phyloP scores from a whole-genome alignment of 1,284 basidiomycete genomes.

The Fomitopsis betulina region DNA sequence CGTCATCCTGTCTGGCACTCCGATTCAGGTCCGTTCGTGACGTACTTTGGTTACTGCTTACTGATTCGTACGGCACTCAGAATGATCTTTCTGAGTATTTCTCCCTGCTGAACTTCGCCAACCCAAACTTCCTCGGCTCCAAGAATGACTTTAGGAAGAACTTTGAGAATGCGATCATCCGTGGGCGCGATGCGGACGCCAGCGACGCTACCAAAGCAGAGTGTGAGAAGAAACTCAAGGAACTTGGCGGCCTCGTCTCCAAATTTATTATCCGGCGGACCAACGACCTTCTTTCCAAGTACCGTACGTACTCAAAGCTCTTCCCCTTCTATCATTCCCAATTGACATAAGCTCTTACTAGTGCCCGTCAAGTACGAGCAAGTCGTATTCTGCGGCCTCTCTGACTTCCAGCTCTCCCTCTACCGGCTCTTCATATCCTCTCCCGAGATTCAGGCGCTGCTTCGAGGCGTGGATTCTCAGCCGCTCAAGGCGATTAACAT shows the following conservation, averaged over 20 bases:
- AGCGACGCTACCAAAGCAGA: constrained; percentile 78
- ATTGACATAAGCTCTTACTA: constrained; percentile 28
- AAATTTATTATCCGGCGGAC: constrained; percentile 98
- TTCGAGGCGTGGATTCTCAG: constrained; percentile 90
- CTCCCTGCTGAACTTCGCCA: constrained; percentile 94
- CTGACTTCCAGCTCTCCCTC: constrained; percentile 83
- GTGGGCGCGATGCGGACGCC: constrained; percentile 90
- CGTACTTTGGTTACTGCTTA: not conserved
- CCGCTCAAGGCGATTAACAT: constrained; percentile 97
- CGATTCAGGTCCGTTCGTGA: constrained; percentile 69
- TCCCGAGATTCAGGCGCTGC: constrained; percentile 88
- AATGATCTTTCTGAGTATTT: constrained; percentile 98
- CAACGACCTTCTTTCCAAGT: constrained; percentile 97
- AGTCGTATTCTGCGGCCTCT: constrained; percentile 94
- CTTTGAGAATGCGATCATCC: constrained; percentile 92
- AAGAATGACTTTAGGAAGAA: constrained; percentile 95
- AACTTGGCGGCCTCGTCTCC: constrained; percentile 86
- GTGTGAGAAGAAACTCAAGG: constrained; percentile 90
- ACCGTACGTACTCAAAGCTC: constrained; percentile 58
- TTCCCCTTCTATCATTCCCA: not conserved
- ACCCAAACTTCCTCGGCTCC: constrained; percentile 91
- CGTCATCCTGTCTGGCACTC: constrained; percentile 95
- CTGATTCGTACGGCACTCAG: constrained; percentile 32
- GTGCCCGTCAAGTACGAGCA: constrained; percentile 99
- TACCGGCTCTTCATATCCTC: constrained; percentile 95